Base-by-base conservation (phyloP, 1,139 yeast species). In the Scheffersomyces titani region DNA sequence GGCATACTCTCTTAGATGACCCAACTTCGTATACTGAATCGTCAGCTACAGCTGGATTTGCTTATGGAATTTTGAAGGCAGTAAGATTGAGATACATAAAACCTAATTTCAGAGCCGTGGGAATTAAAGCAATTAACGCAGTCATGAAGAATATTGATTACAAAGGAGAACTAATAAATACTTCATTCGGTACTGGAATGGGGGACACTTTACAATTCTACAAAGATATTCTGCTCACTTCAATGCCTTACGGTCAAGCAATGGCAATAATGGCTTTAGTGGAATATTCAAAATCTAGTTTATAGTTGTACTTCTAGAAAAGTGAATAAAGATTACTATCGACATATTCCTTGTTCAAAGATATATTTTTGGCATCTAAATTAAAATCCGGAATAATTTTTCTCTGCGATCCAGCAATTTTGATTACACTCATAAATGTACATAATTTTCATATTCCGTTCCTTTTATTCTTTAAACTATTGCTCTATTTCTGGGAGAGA, bases 191-290 rank as follows among this genome's bases (percentile, higher is more conserved):
- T 24, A 72, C 76, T 9, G 74, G 74, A 19, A 71, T 72, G 73
- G 76, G 76, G 18, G 65, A 64, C 47, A 54, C 55, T 51, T 59
- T 71, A 47, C 74, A 72, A 55, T 72, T 71, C 51, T 72, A 72
- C 59, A 70, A 63, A 53, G 73, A 72, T 51, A 72, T 72, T 53
- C 73, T 73, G 19, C 65, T 73, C 51, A 72, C 74, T 3, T 63
- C 68, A 6, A 72, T 73, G 76, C 76, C 76, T 4, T 72, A 72
- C 58, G 76, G 76, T 1, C 76, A 72, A 59, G 76, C 76, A 19
- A 70, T 72, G 75, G 76, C 75, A 16, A 72, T 72, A 52, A 71
- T 72, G 71, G 74, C 75, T 4, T 59, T 72, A 22, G 73, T 69
- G 11, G 76, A 72, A 58, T 72, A 58, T 56, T 58, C 61, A 40